Evolutionary conservation across 1,284 basidiomycete genomes (phyloP).

Genomic region (Clitocybe nebularis): DNA sequence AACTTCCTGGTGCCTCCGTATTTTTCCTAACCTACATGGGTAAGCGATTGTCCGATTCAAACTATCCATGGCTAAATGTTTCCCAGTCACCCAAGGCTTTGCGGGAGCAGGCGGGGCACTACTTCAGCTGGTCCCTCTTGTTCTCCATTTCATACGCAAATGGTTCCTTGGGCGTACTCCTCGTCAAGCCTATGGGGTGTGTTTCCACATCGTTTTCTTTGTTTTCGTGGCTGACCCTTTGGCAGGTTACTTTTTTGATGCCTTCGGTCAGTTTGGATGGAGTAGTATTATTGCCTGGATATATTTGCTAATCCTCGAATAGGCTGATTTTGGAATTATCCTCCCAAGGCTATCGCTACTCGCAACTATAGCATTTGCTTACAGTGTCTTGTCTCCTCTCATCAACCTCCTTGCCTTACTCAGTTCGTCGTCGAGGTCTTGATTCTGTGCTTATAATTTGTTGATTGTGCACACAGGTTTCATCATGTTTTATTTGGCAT

Average conservation of each 20-base stretch:
- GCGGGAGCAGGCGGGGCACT: constrained; percentile 56
- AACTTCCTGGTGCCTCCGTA: constrained; percentile 68
- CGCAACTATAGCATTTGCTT: constrained; percentile 54
- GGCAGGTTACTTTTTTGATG: constrained; percentile 38
- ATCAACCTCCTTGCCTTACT: constrained; percentile 67
- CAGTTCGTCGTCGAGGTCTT: constrained; percentile 23
- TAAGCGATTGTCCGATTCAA: constrained; percentile 18
- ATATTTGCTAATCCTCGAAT: background rate
- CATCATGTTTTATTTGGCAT: constrained; percentile 59
- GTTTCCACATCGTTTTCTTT: constrained; percentile 5
- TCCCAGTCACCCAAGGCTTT: constrained; percentile 46
- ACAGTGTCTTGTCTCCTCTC: constrained; percentile 71
- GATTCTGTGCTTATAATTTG: background rate
- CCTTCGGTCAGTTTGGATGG: constrained; percentile 29
- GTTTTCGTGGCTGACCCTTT: background rate
- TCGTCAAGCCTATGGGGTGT: constrained; percentile 40
- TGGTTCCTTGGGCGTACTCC: constrained; percentile 52
- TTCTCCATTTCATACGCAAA: constrained; percentile 66
- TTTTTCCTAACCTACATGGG: constrained; percentile 80
- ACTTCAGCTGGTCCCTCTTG: constrained; percentile 57
- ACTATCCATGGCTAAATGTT: background rate
- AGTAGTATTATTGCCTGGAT: background rate
- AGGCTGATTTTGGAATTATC: constrained; percentile 46
- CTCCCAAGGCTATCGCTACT: constrained; percentile 47
- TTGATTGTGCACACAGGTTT: constrained; percentile 38